Conservation (phyloP, 495 filamentous ascomycete genomes). For the Margaritispora aquatica region DNA sequence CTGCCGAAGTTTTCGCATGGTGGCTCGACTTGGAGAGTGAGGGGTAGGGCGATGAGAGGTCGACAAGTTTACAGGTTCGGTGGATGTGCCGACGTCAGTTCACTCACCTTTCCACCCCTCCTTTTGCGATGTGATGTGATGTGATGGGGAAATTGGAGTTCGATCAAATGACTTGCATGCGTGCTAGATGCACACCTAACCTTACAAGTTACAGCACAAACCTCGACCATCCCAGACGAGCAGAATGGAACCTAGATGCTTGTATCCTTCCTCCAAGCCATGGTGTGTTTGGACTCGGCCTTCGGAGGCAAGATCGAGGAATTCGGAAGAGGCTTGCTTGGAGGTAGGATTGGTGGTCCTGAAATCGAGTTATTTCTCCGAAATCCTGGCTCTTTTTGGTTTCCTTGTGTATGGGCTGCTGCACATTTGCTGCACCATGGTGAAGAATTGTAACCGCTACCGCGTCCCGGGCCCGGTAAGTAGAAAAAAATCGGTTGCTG, state of each 20-base stretch:
- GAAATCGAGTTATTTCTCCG: neutral
- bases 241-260: neutral
- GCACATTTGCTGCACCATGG: neutral
- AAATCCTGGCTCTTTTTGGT: neutral
- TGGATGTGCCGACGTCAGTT: neutral
- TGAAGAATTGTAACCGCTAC: neutral
- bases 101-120: too few relatives aligned
- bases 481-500: too few relatives aligned
- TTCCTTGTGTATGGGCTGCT: too few relatives aligned
- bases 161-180: conserved; percentile 18
- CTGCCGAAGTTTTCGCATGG: too few relatives aligned
- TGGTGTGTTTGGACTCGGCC: neutral
- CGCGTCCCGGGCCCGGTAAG: neutral
- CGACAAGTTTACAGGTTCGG: too few relatives aligned
- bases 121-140: too few relatives aligned
- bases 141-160: too few relatives aligned
- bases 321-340: neutral
- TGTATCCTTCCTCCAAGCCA: neutral
- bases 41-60: neutral
- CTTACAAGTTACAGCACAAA: too few relatives aligned
- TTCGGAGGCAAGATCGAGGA: too few relatives aligned
- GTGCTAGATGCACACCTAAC: neutral
- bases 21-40: neutral
- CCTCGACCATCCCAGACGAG: neutral
- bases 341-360: neutral